Base-by-base conservation (phyloP, 2,329 filamentous ascomycete species). In the Penicillium paneum region DNA sequence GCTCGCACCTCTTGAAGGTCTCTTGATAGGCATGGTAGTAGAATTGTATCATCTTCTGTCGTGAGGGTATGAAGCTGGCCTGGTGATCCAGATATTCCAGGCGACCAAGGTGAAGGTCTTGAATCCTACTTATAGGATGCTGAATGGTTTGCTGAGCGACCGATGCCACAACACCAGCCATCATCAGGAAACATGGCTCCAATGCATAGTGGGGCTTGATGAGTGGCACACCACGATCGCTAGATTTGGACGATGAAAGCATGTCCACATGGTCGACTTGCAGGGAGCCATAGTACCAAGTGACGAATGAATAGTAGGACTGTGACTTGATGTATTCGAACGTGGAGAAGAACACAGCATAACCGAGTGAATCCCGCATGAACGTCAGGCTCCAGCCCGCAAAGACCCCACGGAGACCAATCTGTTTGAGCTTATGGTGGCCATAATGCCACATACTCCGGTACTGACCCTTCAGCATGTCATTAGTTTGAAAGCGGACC, bases 261-360 rank as follows among this genome's bases (percentile, higher is more conserved):
- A 53, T 62, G 34, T 67, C 70, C 44, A 71, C 60, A 24, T 57
- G 62, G 40, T 62, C 62, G 29, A 57, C 59, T 40, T 63, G 67
- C 28, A 74, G 62, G 15, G 69, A 70, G 21, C 80, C 80, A 63
- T 87, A 87, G 60, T 81, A 84, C 55, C 75, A 75, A n/a, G 78
- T 79, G 11, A 87, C 74, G 60, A 83, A 87, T 8, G 74, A 76
- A 67, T 86, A 85, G 66, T 86, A 87, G 17, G 74, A 77, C 63
- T 87, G 84, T 34, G 79, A 79, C 63, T 87, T 87, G 64, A 86
- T 73, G 31, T 79, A 84, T 67, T 87, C 84, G 58, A 87, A 87
- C 0, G 79, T 79, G 42, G 78, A 76, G 67, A 87, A 87, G 72
- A 87, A 87, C 15, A 83, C 69, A 2, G 80, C 84, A 44, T 80